Percentiles rank a stretch among this genome's conserved stretches.
phyloP scores from a whole-genome alignment of 2,329 filamentous ascomycete species.

The Xylariaceae sp. region DNA sequence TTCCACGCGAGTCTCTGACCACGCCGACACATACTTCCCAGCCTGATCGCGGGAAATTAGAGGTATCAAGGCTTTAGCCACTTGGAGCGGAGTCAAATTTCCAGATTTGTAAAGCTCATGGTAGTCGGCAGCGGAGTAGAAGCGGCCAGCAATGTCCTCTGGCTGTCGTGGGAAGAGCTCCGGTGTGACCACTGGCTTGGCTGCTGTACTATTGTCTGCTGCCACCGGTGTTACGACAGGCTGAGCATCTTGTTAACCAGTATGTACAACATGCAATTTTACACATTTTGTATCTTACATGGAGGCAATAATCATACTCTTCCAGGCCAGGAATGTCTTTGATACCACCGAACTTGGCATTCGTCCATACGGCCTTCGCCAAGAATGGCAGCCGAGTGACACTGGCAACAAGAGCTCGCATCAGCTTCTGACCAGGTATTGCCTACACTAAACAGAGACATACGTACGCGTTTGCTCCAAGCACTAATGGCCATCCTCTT shows the following conservation, averaged over 20 bases:
- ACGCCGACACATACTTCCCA: constrained; percentile 73
- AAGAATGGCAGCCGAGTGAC: constrained; percentile 66
- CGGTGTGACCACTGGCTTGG: constrained; percentile 50
- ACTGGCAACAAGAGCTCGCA: constrained; percentile 46
- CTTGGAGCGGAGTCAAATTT: constrained; percentile 72
- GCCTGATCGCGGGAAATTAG: constrained; percentile 67
- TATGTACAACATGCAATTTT: not conserved
- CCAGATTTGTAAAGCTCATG: constrained; percentile 76
- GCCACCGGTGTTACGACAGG: constrained; percentile 63
- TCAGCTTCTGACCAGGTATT: not conserved
- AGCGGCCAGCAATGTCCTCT: constrained; percentile 55
- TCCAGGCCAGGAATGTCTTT: constrained; percentile 56
- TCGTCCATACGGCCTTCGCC: constrained; percentile 72
- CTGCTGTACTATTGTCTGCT: constrained; percentile 39
- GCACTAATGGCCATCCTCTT: constrained; percentile 67
- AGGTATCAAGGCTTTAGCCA: constrained; percentile 74
- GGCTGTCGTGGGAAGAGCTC: constrained; percentile 52
- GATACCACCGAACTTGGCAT: constrained; percentile 63
- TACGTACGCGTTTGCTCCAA: constrained; percentile 47
- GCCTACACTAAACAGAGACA: constrained; percentile 54
- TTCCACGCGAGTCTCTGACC: constrained; percentile 70
- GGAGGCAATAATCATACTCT: constrained; percentile 52
- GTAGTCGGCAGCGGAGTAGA: constrained; percentile 78
- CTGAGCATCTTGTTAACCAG: constrained; percentile 43
- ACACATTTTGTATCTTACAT: constrained; percentile 48